Base-by-base conservation (phyloP, 2,329 filamentous ascomycete genomes). In the Ilyonectria robusta region DNA sequence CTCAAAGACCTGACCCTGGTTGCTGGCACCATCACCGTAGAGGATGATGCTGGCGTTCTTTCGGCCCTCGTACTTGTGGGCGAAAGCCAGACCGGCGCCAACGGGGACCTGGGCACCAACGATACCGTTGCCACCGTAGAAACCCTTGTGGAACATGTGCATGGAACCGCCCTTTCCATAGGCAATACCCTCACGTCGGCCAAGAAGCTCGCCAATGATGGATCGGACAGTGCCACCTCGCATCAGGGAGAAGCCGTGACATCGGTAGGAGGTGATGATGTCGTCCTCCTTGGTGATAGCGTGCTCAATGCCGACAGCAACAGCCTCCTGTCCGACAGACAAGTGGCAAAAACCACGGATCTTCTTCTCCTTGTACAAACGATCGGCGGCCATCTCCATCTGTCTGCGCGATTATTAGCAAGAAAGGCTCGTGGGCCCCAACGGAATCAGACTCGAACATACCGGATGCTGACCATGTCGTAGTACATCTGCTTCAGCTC, bases 321-420 rank as follows among this genome's bases (percentile, higher is more conserved):
- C 96, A 73, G 96, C 96, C 89, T 99, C 96, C 86, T 99, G 96
- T 71, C 96, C 96, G 67, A 93, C 97, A 66, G 96, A 98, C 84
- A 99, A 86, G 86, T 99, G 96, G 87, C 96, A 99, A 93, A 99
- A 99, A 86, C 96, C 96, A 78, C 96, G 93, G 78, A 99, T 98
- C 90, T 99, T 98, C 92, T 99, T 99, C 88, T 98, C 96, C 89
- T 99, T 99, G 93, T 99, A 99, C 79, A 99, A 88, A 81, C 95
- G 91, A 82, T 99, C 96, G 86, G 96, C 94, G 75, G 95, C 95
- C 95, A 99, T 97, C 86, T 99, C 96, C 96, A 99, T 97, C 83
- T 97, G 96, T 86, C 95, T 97, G 76, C 69, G 74, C 58, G 72
- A 75, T 77, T 78, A 76, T 81, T 69, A 80, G 79, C 62, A n/a